Evolutionary conservation across 1,284 basidiomycete species (phyloP), one percentile per base, ranked within the genome.

Genomic region (Leucoagaricus sp.): DNA sequence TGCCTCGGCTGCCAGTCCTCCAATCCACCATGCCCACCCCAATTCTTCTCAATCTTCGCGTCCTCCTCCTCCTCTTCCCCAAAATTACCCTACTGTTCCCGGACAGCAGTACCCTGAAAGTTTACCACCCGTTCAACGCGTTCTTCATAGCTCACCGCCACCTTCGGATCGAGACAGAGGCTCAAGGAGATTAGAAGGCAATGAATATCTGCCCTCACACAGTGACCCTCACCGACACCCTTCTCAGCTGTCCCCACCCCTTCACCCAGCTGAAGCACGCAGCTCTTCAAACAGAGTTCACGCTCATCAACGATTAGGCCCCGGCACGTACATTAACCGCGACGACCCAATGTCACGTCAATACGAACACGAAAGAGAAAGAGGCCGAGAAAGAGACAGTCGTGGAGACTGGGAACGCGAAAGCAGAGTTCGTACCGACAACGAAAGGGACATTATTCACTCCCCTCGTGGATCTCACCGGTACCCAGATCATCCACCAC

Each of bases 291-390:
- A 62, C 49, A 68, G 74, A 59, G 67, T 80, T 41, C 88, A 89
- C 67, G 76, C 76, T 60, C 87, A 89, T 68, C 87, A 87, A 69
- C 83, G 85, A 58, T 65, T 86, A 61, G 86, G 84, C 4, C 85
- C 85, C 44, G 84, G 78, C 6, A 77, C 82, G 25, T 83, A 80
- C 62, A 77, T 85, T 41, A 79, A 79, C 60, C 72, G 79, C 58
- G 76, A 81, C 38, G 79, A 81, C 44, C 73, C 80, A 51, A 70
- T 76, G 57, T 77, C 82, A 44, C 71, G 75, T 54, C 75, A 77
- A 49, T 73, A 74, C 58, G 76, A 80, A 55, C 58, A 73, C 52
- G 76, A 81, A 60, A 73, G 75, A 61, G 74, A 78, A 51, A 69
- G 72, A 53, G 67, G 72, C 46, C 74, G 75, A 59, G 77, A 79